Percentiles rank a stretch among this genome's conserved stretches.
Conservation (phyloP, 257 asterid genomes). For the Nicotiana tabacum region DNA sequence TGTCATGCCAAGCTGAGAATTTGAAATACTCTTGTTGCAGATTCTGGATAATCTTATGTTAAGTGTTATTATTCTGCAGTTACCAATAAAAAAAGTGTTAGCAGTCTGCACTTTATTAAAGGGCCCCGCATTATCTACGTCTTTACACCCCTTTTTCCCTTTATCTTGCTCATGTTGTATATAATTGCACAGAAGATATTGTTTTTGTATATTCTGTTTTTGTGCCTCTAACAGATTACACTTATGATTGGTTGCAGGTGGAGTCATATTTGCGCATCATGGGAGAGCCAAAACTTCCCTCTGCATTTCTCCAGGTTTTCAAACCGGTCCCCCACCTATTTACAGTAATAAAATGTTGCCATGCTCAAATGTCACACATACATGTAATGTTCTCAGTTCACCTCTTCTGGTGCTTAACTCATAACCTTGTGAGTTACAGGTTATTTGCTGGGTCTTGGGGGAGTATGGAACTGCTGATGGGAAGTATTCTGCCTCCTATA, state of each 20-base stretch:
- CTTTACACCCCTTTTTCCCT: neutral
- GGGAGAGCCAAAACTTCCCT: constrained; percentile 94
- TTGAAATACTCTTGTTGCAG: neutral
- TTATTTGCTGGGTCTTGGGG: constrained; percentile 98
- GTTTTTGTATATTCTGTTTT: neutral
- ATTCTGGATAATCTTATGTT: neutral
- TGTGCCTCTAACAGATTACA: neutral
- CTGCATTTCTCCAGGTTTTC: constrained; percentile 76
- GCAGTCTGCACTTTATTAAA: neutral
- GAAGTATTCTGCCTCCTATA: constrained; percentile 84
- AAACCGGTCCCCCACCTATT: neutral
- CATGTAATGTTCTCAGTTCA: neutral
- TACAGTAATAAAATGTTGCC: neutral
- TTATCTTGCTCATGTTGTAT: neutral
- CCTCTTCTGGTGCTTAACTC: neutral
- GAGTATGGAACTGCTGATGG: constrained; percentile 97
- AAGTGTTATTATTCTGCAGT: neutral
- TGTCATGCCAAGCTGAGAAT: neutral
- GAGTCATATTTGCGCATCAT: constrained; percentile 83
- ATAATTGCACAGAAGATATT: neutral
- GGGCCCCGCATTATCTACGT: neutral
- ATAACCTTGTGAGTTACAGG: constrained; percentile 34
- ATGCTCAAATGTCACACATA: neutral
- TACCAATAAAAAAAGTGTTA: too few relatives aligned
- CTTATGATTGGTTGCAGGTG: constrained; percentile 56